Evolutionary conservation across 2,329 filamentous ascomycete genomes (phyloP).

Genomic region (Sclerotinia sclerotiorum): DNA sequence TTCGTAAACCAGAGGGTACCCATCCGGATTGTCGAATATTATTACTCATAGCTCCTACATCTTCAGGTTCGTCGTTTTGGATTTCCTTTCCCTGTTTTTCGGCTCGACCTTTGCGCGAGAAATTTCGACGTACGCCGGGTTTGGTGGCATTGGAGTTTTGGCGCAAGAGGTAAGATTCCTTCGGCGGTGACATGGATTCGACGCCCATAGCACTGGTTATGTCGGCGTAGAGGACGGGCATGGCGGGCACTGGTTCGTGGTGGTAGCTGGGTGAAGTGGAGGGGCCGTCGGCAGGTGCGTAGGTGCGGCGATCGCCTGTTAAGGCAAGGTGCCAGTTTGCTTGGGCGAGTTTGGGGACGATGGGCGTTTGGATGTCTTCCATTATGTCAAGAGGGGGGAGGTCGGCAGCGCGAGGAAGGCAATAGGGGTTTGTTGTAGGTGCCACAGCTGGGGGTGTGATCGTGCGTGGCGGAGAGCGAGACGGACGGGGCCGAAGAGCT

Average conservation of each 20-base stretch:
- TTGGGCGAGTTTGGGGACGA: background rate
- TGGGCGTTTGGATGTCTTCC: conserved; percentile 16
- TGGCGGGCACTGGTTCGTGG: conserved; percentile 15
- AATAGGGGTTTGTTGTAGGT: background rate
- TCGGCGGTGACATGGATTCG: conserved; percentile 1
- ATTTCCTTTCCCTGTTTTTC: background rate
- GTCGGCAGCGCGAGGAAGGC: conserved; percentile 1
- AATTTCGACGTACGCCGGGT: conserved; percentile 2
- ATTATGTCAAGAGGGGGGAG: conserved; percentile 20
- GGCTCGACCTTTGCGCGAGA: conserved; percentile 17
- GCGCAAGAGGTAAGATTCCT: background rate
- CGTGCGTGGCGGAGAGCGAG: conserved; percentile 8
- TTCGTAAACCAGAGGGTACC: conserved; percentile 6
- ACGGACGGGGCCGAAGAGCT: conserved; percentile 4
- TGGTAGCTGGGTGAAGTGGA: background rate
- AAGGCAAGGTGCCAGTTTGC: conserved; percentile 21
- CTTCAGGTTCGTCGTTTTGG: background rate
- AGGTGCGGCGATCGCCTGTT: conserved; percentile 18
- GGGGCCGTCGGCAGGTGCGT: conserved; percentile 4
- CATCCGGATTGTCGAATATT: conserved; percentile 9
- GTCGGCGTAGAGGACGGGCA: conserved; percentile 17
- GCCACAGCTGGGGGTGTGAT: background rate
- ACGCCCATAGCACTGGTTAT: conserved; percentile 3
- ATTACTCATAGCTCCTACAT: background rate
- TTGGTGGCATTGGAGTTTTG: background rate